Percentiles rank a stretch among this genome's conserved stretches.
Conservation (phyloP, 1,284 basidiomycete species). For the Microbotryomycetes sp. region DNA sequence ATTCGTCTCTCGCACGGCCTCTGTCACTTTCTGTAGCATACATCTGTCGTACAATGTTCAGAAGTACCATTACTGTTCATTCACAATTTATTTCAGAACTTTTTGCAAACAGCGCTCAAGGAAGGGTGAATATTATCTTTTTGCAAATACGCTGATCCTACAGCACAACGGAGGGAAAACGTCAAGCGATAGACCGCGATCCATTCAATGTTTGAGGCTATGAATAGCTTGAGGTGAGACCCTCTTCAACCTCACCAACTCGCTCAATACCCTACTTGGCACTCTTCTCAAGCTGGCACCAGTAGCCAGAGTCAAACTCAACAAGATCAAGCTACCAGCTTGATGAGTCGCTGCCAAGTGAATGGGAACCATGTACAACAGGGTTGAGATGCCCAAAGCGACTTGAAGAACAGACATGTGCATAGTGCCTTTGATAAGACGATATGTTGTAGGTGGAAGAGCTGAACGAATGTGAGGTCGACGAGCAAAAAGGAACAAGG, state of each 20-base stretch:
- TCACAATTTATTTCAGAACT: too few relatives aligned
- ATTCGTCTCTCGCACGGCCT: too few relatives aligned
- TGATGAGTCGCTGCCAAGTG: slow-evolving; percentile 90
- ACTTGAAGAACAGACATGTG: slow-evolving; percentile 82
- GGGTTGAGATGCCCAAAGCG: slow-evolving; percentile 79
- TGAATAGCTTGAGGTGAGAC: too few relatives aligned
- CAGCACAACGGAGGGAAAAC: too few relatives aligned
- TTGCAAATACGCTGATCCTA: too few relatives aligned
- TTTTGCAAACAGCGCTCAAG: too few relatives aligned
- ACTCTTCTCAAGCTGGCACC: slow-evolving; percentile 26
- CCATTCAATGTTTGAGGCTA: too few relatives aligned
- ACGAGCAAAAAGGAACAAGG: slow-evolving; percentile 55
- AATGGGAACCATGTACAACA: slow-evolving; percentile 89
- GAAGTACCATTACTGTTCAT: too few relatives aligned
- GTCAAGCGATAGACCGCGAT: too few relatives aligned
- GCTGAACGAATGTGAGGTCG: slow-evolving; percentile 52
- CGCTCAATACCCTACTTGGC: slow-evolving; percentile 17
- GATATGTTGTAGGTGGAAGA: slow-evolving; percentile 62
- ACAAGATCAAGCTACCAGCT: slow-evolving; percentile 80
- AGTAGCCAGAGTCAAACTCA: slow-evolving; percentile 72
- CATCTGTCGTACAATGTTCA: too few relatives aligned
- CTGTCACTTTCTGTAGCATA: too few relatives aligned
- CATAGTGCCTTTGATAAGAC: slow-evolving; percentile 62
- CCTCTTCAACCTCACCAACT: slow-evolving; percentile 15
- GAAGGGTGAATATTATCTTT: too few relatives aligned